Percentiles rank a stretch among this genome's conserved stretches.
Evolutionary conservation across 805 yeast genomes (phyloP).

Genomic region (Kockiozyma suomiensis): DNA sequence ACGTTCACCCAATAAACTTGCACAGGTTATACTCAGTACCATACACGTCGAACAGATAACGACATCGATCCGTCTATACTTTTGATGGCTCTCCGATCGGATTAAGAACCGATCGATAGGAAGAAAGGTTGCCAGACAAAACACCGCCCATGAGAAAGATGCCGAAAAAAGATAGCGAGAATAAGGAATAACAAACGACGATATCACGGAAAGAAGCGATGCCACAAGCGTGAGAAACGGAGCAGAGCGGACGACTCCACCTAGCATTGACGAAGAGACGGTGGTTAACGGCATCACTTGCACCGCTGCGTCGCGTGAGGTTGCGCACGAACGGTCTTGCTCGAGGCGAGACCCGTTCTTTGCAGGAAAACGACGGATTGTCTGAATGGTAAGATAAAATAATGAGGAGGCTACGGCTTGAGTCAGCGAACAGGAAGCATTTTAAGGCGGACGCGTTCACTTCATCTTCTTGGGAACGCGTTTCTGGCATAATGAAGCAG

Average conservation of each 20-base stretch:
- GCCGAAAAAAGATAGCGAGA: slow-evolving; percentile 34
- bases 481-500: background rate
- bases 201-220: slow-evolving; percentile 28
- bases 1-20: slow-evolving; percentile 33
- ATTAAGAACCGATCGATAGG: slow-evolving; percentile 29
- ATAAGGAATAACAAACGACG: slow-evolving; percentile 30
- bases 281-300: background rate
- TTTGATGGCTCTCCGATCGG: slow-evolving; percentile 12
- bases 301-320: background rate
- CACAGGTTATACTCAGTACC: slow-evolving; percentile 30
- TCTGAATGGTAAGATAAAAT: background rate
- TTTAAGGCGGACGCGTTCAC: background rate
- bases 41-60: slow-evolving; percentile 32
- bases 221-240: slow-evolving; percentile 33
- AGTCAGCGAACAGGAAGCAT: background rate
- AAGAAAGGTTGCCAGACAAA: slow-evolving; percentile 24
- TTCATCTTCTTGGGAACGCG: background rate
- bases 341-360: background rate
- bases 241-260: slow-evolving; percentile 24
- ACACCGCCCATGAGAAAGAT: slow-evolving; percentile 32
- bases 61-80: slow-evolving; percentile 33
- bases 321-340: background rate
- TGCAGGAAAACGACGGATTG: background rate
- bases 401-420: background rate
- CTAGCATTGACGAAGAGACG: background rate